phyloP scores from a whole-genome alignment of 768 basidiomycete species.

The Aureoboletus auriporus region DNA sequence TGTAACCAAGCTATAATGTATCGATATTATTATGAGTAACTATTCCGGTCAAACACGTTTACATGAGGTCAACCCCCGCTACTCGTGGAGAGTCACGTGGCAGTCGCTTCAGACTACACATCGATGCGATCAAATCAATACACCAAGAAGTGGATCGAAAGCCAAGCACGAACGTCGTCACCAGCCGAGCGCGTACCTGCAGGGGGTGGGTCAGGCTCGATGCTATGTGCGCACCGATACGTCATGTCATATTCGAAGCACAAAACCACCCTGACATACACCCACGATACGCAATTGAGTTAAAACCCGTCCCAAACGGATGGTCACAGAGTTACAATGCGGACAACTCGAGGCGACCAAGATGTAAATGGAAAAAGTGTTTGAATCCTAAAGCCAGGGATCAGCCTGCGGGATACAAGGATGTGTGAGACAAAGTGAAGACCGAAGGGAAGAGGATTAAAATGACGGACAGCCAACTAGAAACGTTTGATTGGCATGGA shows the following conservation, averaged over 20 bases:
- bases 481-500: conserved; percentile 25
- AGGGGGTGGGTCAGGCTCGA: background rate
- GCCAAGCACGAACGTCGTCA: background rate
- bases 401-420: background rate
- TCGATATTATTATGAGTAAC: background rate
- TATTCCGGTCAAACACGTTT: background rate
- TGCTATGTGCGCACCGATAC: background rate
- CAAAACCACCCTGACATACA: conserved; percentile 1
- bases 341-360: conserved; percentile 19
- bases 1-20: conserved; percentile 1
- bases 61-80: conserved; percentile 1
- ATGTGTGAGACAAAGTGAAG: conserved; percentile 6
- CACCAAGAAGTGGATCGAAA: background rate
- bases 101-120: background rate
- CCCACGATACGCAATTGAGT: conserved; percentile 6
- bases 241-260: background rate
- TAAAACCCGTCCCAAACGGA: conserved; percentile 5
- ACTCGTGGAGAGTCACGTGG: conserved; percentile 7
- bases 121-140: conserved; percentile 2
- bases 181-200: background rate
- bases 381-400: conserved; percentile 4
- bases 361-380: background rate
- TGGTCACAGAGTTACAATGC: conserved; percentile 8
- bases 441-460: conserved; percentile 1
- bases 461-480: conserved; percentile 14